These are phyloP conservation scores for Trypanosoma lewisi DNA, from an alignment of 208 protist genomes.

Conservation along the genomic window DNA sequence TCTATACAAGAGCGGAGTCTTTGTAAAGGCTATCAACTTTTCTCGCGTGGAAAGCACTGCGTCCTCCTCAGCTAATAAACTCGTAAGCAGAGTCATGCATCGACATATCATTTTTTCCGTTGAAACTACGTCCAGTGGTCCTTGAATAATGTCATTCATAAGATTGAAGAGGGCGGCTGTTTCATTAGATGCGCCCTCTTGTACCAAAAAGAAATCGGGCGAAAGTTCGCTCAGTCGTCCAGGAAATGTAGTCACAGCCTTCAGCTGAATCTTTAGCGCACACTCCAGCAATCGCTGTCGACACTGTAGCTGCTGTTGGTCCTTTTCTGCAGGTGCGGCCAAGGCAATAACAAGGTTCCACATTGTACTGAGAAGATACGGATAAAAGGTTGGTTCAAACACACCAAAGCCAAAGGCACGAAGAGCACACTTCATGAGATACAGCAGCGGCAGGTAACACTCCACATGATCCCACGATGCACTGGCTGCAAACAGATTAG, in stretches of 20 bases:
- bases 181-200: not conserved
- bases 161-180: constrained; percentile 24
- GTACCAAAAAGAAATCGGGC: constrained; percentile 37
- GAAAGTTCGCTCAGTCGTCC: constrained; percentile 37
- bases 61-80: constrained; percentile 46
- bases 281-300: constrained; percentile 63
- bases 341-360: constrained; percentile 42
- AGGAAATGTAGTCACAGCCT: constrained; percentile 48
- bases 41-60: constrained; percentile 38
- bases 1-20: constrained; percentile 21
- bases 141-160: constrained; percentile 32
- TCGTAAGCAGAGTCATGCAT: constrained; percentile 44
- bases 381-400: constrained; percentile 62
- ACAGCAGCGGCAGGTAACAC: constrained; percentile 47
- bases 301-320: constrained; percentile 13
- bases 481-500: constrained; percentile 41
- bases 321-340: not conserved
- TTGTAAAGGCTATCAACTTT: constrained; percentile 23
- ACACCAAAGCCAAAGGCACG: constrained; percentile 67
- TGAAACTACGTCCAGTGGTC: constrained; percentile 21
- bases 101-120: constrained; percentile 70
- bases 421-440: constrained; percentile 70
- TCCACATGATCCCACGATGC: constrained; percentile 22
- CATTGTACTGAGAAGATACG: constrained; percentile 42
- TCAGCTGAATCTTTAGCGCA: constrained; percentile 59